Percentiles rank a stretch among this genome's conserved stretches.
Evolutionary conservation across 2,329 filamentous ascomycete species (phyloP).

Genomic region (Colletotrichum theobromicola): DNA sequence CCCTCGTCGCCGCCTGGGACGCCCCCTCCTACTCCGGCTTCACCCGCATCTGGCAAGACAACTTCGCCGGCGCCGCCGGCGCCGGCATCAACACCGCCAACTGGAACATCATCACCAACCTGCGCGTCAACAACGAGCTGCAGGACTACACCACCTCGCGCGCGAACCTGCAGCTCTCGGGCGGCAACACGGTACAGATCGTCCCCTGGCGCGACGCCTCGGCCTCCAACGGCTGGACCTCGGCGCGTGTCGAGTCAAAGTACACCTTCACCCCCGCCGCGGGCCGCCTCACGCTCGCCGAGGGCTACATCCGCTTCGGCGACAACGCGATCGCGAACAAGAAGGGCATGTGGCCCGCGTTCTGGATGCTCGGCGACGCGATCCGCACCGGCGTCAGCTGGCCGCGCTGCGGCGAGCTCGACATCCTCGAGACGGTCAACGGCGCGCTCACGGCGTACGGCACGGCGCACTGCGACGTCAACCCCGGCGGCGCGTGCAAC

Average conservation of each 20-base stretch:
- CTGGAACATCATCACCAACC: slow-evolving; percentile 53
- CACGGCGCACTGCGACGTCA: slow-evolving; percentile 51
- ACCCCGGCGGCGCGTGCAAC: slow-evolving; percentile 51
- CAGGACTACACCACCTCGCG: slow-evolving; percentile 50
- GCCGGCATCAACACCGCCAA: slow-evolving; percentile 30
- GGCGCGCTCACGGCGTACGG: slow-evolving; percentile 50
- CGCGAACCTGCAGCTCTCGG: slow-evolving; percentile 54
- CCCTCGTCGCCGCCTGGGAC: slow-evolving; percentile 37
- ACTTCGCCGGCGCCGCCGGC: slow-evolving; percentile 43
- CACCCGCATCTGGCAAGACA: slow-evolving; percentile 46
- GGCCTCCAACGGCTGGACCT: slow-evolving; percentile 48
- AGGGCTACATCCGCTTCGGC: slow-evolving; percentile 52
- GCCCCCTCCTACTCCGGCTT: slow-evolving; percentile 45
- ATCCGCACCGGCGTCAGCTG: slow-evolving; percentile 50
- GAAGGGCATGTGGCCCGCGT: slow-evolving; percentile 58
- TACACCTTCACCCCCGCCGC: slow-evolving; percentile 49
- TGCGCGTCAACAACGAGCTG: slow-evolving; percentile 54
- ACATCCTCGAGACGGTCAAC: slow-evolving; percentile 56
- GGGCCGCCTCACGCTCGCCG: slow-evolving; percentile 45
- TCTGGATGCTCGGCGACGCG: slow-evolving; percentile 56
- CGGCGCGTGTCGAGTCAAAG: slow-evolving; percentile 53
- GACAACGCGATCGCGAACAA: slow-evolving; percentile 37
- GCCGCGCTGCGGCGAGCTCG: slow-evolving; percentile 57
- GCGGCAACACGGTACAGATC: slow-evolving; percentile 56
- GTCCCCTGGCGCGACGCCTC: slow-evolving; percentile 47